Base-by-base conservation (phyloP, 2,329 filamentous ascomycete genomes). In the Orbilia ellipsospora region DNA sequence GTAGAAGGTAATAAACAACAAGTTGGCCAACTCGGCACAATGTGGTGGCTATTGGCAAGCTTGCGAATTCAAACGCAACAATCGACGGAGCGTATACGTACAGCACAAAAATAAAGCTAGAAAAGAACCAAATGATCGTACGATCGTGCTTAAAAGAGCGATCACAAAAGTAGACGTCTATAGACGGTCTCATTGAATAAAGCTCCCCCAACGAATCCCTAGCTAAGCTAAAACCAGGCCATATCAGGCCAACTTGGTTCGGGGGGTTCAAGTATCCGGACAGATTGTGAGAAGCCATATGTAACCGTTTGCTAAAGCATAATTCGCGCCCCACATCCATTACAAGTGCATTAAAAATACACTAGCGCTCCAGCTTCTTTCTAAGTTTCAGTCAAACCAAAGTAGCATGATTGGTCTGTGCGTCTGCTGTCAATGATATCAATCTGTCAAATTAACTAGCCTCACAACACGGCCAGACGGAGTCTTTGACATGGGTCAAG, bases 21-120 rank as follows among this genome's bases (percentile, higher is more conserved):
- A 20, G 48, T 52, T 52, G 48, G 48, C 48, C 48, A 52, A 20
- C 48, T 52, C 48, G 48, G 48, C 18, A n/a, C 16, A 48, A 48
- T n/a, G 44, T n/a, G 15, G 16, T 18, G 16, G 44, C 18, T 52
- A 18, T 52, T 23, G 2, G 16, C 18, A 18, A 52, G 18, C 48
- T 20, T 12, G 18, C n/a, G 48, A 23, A n/a, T 48, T 15, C 44
- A 15, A 12, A 10, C 16, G 16, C 44, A 52, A 18, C n/a, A 26
- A 23, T 20, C 1, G 2, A 52, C 48, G 16, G 48, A 23, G 16
- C n/a, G 13, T 52, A 52, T 18, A 18, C 8, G 4, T 23, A 12
- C 15, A 18, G 16, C 15, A 8, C 16, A 1, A 26, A 52, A 18
- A 20, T n/a, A n/a, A 52, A 52, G 26, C 18, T 20, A n/a, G 6